Evolutionary conservation across 2,329 filamentous ascomycete species (phyloP).

Genomic region (Xylaria sp.): DNA sequence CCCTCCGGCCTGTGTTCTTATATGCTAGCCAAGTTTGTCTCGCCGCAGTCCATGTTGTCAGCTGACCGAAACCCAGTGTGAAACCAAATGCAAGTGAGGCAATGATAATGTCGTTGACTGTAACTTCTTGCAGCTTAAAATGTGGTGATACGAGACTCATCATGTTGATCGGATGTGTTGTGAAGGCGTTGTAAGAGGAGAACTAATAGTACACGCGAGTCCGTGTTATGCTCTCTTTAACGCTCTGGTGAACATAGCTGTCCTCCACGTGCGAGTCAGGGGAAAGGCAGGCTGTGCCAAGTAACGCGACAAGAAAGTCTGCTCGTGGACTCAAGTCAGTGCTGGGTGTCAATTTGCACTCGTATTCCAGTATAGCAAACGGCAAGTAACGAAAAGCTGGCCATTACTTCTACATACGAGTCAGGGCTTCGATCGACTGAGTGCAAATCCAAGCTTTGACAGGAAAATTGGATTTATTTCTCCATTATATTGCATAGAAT

Average conservation of each 20-base stretch:
- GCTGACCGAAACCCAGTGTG: conserved; percentile 54
- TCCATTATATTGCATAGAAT: background rate
- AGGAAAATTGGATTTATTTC: background rate
- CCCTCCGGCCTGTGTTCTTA: conserved; percentile 47
- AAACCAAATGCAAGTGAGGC: conserved; percentile 53
- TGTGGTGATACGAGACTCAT: conserved; percentile 28
- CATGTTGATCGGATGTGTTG: background rate
- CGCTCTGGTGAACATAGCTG: no score
- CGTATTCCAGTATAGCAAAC: background rate
- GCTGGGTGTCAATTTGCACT: background rate
- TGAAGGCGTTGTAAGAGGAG: background rate
- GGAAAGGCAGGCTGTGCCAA: background rate
- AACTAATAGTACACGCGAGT: conserved; percentile 9
- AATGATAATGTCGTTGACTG: conserved; percentile 42
- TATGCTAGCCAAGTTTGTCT: conserved; percentile 51
- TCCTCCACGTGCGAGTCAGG: background rate
- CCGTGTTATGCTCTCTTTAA: background rate
- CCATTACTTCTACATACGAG: background rate
- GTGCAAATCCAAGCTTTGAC: background rate
- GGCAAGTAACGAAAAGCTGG: background rate
- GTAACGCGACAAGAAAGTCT: background rate
- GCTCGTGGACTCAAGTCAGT: background rate
- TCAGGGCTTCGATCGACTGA: background rate
- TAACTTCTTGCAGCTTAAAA: conserved; percentile 39
- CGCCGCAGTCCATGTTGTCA: conserved; percentile 52